Evolutionary conservation across 108 stramenopile species (phyloP).

Genomic region (Mediolabrus comicus): DNA sequence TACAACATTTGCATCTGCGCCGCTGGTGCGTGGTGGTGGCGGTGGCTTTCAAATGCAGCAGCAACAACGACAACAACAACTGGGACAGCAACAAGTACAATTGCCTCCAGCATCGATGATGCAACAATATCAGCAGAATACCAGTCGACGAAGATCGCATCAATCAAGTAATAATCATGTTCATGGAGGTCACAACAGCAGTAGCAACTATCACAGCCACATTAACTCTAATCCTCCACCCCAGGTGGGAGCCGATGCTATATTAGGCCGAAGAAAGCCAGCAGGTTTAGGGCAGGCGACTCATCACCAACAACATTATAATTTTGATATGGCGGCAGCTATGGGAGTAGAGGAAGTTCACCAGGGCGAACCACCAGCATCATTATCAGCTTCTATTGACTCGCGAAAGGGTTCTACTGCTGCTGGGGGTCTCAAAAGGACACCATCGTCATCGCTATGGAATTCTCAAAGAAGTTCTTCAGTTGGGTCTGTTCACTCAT

Average conservation of each 20-base stretch:
- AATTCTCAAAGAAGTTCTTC: not conserved
- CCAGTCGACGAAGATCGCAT: not conserved
- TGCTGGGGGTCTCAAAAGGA: not conserved
- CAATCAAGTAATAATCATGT: conserved; percentile 1
- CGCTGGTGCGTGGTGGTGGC: not conserved
- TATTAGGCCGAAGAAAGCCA: conserved; percentile 30
- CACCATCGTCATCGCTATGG: not conserved
- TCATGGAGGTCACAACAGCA: not conserved
- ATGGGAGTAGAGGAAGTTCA: not conserved
- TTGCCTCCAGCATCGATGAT: not conserved
- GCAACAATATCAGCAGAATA: not conserved
- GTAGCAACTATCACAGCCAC: not conserved
- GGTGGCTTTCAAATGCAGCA: not conserved
- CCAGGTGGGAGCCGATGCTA: conserved; percentile 38
- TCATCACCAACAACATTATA: not conserved
- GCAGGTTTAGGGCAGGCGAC: not conserved
- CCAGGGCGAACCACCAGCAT: not conserved
- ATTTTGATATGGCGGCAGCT: not conserved
- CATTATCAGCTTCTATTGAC: not conserved
- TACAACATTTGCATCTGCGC: not conserved
- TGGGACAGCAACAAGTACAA: not conserved
- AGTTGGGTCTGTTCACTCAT: not conserved
- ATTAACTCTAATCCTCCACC: not conserved
- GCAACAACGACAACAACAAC: not conserved
- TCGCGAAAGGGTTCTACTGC: not conserved